Evolutionary conservation across 1,284 basidiomycete genomes (phyloP).

Genomic region (Boletus sp.): DNA sequence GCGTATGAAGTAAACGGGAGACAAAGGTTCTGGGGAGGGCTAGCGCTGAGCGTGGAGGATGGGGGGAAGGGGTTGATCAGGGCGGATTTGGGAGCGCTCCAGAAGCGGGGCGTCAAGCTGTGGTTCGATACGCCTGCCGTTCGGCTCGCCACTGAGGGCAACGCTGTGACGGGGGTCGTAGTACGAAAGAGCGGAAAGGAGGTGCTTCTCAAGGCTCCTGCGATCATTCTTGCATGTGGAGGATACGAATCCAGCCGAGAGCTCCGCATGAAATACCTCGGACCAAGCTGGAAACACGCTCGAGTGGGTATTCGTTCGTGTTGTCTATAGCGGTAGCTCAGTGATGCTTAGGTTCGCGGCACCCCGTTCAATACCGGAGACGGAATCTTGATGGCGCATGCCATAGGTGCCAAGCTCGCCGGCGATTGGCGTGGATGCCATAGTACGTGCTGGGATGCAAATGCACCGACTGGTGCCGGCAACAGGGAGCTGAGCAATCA

Average conservation of each 20-base stretch:
- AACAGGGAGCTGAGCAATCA: conserved; percentile 59
- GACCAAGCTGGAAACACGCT: conserved; percentile 52
- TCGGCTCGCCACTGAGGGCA: conserved; percentile 39
- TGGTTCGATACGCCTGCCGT: conserved; percentile 54
- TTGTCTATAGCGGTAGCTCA: conserved; percentile 10
- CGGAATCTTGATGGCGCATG: conserved; percentile 48
- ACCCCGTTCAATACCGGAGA: conserved; percentile 69
- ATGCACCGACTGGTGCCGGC: conserved; percentile 48
- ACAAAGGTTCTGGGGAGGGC: conserved; percentile 66
- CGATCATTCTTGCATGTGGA: conserved; percentile 59
- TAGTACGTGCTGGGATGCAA: conserved; percentile 69
- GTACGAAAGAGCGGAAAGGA: conserved; percentile 38
- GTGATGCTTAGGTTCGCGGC: conserved; percentile 52
- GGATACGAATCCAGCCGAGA: conserved; percentile 58
- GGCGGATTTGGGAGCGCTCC: conserved; percentile 50
- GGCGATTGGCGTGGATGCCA: conserved; percentile 66
- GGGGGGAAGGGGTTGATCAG: conserved; percentile 67
- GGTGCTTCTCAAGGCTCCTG: conserved; percentile 35
- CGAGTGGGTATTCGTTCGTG: conserved; percentile 37
- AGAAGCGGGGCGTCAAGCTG: conserved; percentile 46
- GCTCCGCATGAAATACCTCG: conserved; percentile 50
- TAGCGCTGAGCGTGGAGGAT: conserved; percentile 54
- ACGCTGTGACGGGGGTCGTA: conserved; percentile 42
- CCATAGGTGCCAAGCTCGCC: conserved; percentile 49
- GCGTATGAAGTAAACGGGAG: conserved; percentile 60